Base-by-base conservation (phyloP, 768 basidiomycete species). In the Lactarius evosmus region DNA sequence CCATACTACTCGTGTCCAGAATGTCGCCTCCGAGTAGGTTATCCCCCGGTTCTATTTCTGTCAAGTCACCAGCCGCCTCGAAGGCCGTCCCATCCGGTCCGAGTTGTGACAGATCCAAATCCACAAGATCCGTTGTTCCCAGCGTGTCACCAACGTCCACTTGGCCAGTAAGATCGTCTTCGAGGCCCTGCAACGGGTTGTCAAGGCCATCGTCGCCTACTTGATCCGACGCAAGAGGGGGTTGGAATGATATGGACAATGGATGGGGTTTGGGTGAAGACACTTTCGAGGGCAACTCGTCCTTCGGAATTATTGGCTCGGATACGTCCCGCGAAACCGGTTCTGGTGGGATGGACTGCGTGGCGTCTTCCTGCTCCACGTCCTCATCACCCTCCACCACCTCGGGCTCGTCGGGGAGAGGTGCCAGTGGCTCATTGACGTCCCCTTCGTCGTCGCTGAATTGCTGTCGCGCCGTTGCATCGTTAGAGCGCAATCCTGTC, bases 381-480 rank as follows among this genome's bases (percentile, higher is more conserved):
- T 92, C 90, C 53, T 91, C 89, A 56, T 88, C 82, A n/a, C 79
- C 83, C 36, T 92, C 91, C 0, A 83, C 85, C 8, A 83, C 83
- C 72, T 93, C 91, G 29, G 86, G 83, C 68, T 92, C 91, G 61
- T 84, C 83, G 5, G 89, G 91, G 49, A 93, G 78, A 19, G 91
- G 91, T 1, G 85, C 91, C 29, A 93, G 79, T 16, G 91, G 90
- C 69, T 90, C 89, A 68, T 93, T 89, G 0, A 78, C 83, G 66
- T 85, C 88, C 56, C 83, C 88, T 70, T 93, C 92, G 63, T 93
- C 89, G 70, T 93, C 91, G 70, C 88, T 91, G 70, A 93, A 94
- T 81, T 92, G 89, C 91, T 94, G 66, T 58, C 38, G 30, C 40
- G 29, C 33, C 16, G 14, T 44, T 53, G 56, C 53, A 52, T 56